Evolutionary conservation across 768 basidiomycete species (phyloP).

Genomic region (Phylloporus sp.): DNA sequence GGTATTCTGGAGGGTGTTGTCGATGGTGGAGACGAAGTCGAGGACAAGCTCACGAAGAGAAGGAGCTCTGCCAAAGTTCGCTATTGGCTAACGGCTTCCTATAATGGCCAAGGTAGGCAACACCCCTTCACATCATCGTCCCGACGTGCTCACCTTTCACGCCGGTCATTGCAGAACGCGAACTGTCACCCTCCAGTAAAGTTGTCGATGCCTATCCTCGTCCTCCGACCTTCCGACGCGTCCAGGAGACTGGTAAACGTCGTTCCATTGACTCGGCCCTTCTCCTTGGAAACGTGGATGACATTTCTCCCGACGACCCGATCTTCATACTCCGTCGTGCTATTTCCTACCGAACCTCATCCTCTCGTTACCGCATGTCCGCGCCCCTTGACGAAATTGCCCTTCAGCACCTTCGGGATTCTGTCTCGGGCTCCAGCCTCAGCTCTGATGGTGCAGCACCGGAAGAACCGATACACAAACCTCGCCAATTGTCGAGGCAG

Average conservation of each 20-base stretch:
- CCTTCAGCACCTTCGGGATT: conserved; percentile 65
- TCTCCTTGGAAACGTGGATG: conserved; percentile 64
- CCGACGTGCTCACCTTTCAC: conserved; percentile 6
- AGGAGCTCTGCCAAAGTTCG: conserved; percentile 73
- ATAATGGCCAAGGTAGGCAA: conserved; percentile 57
- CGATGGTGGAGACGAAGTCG: conserved; percentile 96
- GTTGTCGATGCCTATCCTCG: conserved; percentile 78
- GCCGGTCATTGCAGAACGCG: conserved; percentile 53
- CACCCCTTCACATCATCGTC: neutral
- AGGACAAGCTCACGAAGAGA: conserved; percentile 84
- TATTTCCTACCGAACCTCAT: conserved; percentile 63
- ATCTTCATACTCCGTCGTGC: conserved; percentile 86
- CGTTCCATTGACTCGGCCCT: conserved; percentile 81
- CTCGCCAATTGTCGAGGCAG: conserved; percentile 54
- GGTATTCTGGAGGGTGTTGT: conserved; percentile 97
- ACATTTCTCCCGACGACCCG: conserved; percentile 80
- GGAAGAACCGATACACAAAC: conserved; percentile 34
- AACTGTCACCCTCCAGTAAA: conserved; percentile 74
- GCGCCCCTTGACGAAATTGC: conserved; percentile 83
- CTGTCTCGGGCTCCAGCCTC: conserved; percentile 50
- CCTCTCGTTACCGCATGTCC: conserved; percentile 64
- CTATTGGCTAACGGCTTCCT: conserved; percentile 67
- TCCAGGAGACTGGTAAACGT: conserved; percentile 59
- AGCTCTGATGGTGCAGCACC: conserved; percentile 40
- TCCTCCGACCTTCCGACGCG: conserved; percentile 66